Percentiles rank a stretch among this genome's conserved stretches.
These are phyloP conservation scores for Dictyostelium firmibasis DNA, from an alignment of 78 protist genomes.

Conservation along the genomic window DNA sequence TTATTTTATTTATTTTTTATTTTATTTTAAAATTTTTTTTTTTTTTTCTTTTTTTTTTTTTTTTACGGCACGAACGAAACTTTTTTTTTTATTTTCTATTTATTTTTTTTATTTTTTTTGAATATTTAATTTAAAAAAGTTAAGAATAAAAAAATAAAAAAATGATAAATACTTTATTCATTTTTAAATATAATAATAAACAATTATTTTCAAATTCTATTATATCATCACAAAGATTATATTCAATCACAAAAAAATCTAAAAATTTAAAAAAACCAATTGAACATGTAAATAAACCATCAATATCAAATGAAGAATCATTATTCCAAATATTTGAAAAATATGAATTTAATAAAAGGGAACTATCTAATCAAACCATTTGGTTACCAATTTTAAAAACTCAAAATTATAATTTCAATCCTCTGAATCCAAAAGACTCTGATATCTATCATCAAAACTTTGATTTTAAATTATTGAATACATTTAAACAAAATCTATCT, in stretches of 20 bases:
- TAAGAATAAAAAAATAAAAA: not conserved
- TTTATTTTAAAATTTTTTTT: too few relatives aligned
- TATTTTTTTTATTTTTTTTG: too few relatives aligned
- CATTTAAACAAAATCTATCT: not conserved
- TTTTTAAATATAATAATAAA: not conserved
- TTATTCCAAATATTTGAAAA: slow-evolving; percentile 24
- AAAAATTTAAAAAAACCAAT: not conserved
- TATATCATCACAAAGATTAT: not conserved
- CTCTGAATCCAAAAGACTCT: not conserved
- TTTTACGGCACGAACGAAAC: not conserved
- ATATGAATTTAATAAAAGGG: not conserved
- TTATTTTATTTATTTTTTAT: too few relatives aligned
- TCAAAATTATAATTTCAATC: not conserved
- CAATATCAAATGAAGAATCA: slow-evolving; percentile 2
- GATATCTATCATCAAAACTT: not conserved
- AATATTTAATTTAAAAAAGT: not conserved
- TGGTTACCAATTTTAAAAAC: slow-evolving; percentile 7
- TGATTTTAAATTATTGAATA: not conserved
- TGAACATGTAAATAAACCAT: not conserved
- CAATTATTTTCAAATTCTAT: not conserved
- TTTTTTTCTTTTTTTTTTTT: too few relatives aligned
- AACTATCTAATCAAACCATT: not conserved
- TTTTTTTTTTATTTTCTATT: too few relatives aligned
- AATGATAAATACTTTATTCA: not conserved
- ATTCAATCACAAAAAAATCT: too few relatives aligned